Evolutionary conservation across 257 asterid genomes (phyloP).

Genomic region (Rauvolfia tetraphylla): DNA sequence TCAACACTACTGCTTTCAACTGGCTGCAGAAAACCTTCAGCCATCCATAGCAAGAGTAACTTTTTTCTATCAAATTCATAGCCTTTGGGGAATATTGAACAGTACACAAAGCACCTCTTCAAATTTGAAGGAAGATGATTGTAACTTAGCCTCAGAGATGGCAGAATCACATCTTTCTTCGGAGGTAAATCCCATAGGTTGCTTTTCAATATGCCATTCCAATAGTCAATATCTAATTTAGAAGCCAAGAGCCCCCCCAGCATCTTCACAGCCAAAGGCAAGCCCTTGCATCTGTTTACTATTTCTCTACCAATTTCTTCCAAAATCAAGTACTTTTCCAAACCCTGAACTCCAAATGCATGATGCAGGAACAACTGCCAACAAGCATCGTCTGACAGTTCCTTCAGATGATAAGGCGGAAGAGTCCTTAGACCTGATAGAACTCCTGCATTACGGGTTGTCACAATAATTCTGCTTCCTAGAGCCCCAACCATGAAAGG

Average conservation of each 20-base stretch:
- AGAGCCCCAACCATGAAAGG: constrained; percentile 35
- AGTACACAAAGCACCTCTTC: constrained; percentile 45
- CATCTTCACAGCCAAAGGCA: constrained; percentile 52
- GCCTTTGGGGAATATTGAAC: constrained; percentile 57
- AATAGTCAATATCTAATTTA: constrained; percentile 30
- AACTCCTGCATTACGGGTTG: constrained; percentile 44
- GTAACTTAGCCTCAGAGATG: constrained; percentile 45
- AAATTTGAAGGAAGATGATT: constrained; percentile 43
- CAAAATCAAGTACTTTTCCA: constrained; percentile 20
- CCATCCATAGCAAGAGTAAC: constrained; percentile 50
- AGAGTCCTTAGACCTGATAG: constrained; percentile 30
- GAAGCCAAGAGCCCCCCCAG: constrained; percentile 39
- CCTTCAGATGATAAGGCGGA: constrained; percentile 34
- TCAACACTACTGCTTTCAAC: constrained; percentile 26
- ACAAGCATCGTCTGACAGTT: constrained; percentile 41
- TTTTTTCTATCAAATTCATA: constrained; percentile 38
- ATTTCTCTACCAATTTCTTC: constrained; percentile 37
- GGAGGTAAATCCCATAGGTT: constrained; percentile 44
- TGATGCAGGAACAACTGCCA: constrained; percentile 38
- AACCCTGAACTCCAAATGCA: constrained; percentile 28
- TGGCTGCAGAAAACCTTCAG: constrained; percentile 46
- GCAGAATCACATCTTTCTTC: constrained; percentile 30
- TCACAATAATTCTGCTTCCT: constrained; percentile 40
- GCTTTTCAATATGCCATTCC: constrained; percentile 41
- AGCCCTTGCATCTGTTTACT: constrained; percentile 41